These are phyloP conservation scores for Sporothrix curviconia DNA, from an alignment of 2,329 filamentous ascomycete genomes.

Conservation along the genomic window DNA sequence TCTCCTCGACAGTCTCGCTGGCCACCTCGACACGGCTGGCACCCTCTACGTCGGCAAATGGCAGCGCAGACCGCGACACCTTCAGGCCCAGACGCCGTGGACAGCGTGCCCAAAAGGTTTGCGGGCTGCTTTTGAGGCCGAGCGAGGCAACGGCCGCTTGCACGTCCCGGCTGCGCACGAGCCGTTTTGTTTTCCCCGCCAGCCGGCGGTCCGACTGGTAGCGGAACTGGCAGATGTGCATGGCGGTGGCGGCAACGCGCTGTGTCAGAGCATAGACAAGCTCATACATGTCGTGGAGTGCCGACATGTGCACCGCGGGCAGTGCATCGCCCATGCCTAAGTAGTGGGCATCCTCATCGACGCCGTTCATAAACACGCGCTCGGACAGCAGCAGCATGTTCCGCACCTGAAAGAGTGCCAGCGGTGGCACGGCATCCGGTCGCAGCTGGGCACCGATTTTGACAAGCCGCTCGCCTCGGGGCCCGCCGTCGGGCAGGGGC, in stretches of 20 bases:
- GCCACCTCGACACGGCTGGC: no score
- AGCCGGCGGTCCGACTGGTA: conserved; percentile 44
- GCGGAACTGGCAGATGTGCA: conserved; percentile 66
- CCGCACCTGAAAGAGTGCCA: conserved; percentile 50
- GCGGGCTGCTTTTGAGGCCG: conserved; percentile 33
- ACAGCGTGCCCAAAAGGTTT: conserved; percentile 41
- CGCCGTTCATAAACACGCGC: conserved; percentile 68
- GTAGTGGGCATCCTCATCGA: conserved; percentile 61
- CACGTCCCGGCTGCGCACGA: conserved; percentile 41
- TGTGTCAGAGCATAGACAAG: conserved; percentile 62
- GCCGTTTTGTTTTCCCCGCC: conserved; percentile 19
- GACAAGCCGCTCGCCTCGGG: background rate
- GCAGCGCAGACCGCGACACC: conserved; percentile 31
- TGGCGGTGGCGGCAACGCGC: conserved; percentile 58
- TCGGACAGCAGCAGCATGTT: conserved; percentile 60
- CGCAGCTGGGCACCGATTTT: background rate
- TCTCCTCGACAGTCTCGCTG: no score
- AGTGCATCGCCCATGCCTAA: conserved; percentile 44
- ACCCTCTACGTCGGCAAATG: background rate
- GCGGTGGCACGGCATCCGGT: conserved; percentile 34
- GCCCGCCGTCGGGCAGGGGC: background rate
- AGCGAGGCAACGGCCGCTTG: conserved; percentile 43
- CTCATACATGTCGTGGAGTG: conserved; percentile 68
- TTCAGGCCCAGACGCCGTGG: conserved; percentile 44
- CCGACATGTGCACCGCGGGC: conserved; percentile 67